Conservation (phyloP, 148 eudicot species). For the Silene conica region DNA sequence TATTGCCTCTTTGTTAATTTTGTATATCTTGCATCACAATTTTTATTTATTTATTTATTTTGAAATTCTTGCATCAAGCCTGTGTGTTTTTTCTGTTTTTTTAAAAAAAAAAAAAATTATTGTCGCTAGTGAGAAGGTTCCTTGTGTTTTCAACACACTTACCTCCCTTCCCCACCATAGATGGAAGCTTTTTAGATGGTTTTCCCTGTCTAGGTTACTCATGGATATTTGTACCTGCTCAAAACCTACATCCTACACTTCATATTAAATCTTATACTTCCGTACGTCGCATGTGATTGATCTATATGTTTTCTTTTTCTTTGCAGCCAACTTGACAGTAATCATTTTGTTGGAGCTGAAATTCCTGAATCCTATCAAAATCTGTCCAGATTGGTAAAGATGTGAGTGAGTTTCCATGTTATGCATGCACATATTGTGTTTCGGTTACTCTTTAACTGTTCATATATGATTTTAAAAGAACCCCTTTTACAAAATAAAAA, state of each 20-base stretch:
- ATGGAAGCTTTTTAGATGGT: background rate
- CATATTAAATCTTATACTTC: background rate
- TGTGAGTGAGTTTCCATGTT: slow-evolving; percentile 44
- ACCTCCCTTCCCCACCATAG: background rate
- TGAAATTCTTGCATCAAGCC: background rate
- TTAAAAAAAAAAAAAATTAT: no score
- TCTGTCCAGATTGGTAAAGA: slow-evolving; percentile 56
- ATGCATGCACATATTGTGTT: background rate
- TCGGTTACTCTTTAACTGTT: background rate
- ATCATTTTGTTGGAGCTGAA: slow-evolving; percentile 47
- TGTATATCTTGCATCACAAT: background rate
- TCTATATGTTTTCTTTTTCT: background rate
- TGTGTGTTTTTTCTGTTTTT: no score
- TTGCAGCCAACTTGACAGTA: slow-evolving; percentile 80
- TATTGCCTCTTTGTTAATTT: background rate
- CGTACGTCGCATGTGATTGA: background rate
- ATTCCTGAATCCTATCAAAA: slow-evolving; percentile 60
- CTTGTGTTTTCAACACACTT: background rate
- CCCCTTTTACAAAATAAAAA: background rate
- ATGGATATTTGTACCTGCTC: background rate
- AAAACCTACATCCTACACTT: background rate
- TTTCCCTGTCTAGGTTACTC: background rate
- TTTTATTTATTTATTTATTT: background rate
- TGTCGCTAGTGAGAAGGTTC: background rate
- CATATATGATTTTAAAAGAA: slow-evolving; percentile 2